phyloP scores from a whole-genome alignment of 192 early-diverging fungal species.

The Phlyctochytrium planicorne region DNA sequence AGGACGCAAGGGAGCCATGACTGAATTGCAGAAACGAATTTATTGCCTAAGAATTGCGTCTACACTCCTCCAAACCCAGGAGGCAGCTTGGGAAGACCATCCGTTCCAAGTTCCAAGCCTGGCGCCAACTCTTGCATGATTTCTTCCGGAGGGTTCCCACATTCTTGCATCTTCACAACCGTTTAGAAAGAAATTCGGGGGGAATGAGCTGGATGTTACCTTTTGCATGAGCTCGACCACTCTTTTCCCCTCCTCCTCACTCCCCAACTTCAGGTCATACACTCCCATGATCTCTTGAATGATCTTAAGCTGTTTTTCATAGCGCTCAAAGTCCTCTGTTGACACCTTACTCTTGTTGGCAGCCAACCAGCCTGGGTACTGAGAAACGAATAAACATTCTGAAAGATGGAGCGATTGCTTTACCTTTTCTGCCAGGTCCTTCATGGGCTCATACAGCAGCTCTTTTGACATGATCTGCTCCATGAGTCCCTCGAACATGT shows the following conservation, averaged over 20 bases:
- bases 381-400: constrained; percentile 20
- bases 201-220: constrained; percentile 42
- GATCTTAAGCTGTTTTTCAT: constrained; percentile 74
- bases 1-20: too few species aligned
- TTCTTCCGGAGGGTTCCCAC: constrained; percentile 91
- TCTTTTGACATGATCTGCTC: constrained; percentile 91
- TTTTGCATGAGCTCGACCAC: constrained; percentile 94
- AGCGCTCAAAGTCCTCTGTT: constrained; percentile 70
- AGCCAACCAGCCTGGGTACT: constrained; percentile 90
- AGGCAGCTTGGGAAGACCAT: constrained; percentile 66
- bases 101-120: constrained; percentile 79
- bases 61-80: too few species aligned
- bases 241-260: constrained; percentile 64
- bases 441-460: constrained; percentile 93
- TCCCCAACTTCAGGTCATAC: constrained; percentile 68
- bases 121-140: constrained; percentile 89
- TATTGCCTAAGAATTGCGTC: too few species aligned
- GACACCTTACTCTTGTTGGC: constrained; percentile 74
- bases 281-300: constrained; percentile 78
- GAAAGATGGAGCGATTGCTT: background rate
- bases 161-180: constrained; percentile 84
- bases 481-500: constrained; percentile 86
- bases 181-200: constrained; percentile 10
- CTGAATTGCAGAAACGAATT: too few species aligned
- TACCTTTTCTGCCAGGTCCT: constrained; percentile 80